Conservation (phyloP, 179 eudicot genomes). For the Beta corolliflora region DNA sequence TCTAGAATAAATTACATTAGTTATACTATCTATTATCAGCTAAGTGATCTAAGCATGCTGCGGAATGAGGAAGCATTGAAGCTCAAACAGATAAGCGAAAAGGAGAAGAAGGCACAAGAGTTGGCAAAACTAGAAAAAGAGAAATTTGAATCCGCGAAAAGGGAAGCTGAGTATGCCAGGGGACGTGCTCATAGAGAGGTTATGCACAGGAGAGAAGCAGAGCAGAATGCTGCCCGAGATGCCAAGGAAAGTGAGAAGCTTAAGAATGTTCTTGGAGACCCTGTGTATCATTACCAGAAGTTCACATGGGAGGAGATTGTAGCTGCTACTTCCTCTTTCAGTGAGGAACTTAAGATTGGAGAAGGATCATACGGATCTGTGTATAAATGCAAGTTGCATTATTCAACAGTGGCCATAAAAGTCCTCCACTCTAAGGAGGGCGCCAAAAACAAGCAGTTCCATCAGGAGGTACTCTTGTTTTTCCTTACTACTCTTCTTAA, state of each 20-base stretch:
- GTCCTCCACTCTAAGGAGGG: slow-evolving; percentile 71
- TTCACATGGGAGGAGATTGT: slow-evolving; percentile 83
- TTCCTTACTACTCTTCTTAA: not conserved
- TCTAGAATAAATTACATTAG: not conserved
- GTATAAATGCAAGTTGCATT: slow-evolving; percentile 80
- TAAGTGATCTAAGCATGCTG: slow-evolving; percentile 59
- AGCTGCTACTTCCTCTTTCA: slow-evolving; percentile 65
- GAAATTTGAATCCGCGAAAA: slow-evolving; percentile 60
- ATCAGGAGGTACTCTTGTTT: slow-evolving; percentile 64
- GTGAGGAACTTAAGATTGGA: slow-evolving; percentile 65
- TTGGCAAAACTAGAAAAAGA: slow-evolving; percentile 61
- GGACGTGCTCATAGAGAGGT: slow-evolving; percentile 64
- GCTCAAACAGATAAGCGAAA: slow-evolving; percentile 50
- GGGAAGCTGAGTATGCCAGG: slow-evolving; percentile 55
- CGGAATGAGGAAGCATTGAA: slow-evolving; percentile 60
- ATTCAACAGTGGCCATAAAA: slow-evolving; percentile 82
- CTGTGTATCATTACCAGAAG: slow-evolving; percentile 52
- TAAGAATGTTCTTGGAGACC: slow-evolving; percentile 49
- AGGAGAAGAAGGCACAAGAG: slow-evolving; percentile 67
- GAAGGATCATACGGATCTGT: slow-evolving; percentile 83
- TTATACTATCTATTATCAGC: slow-evolving; percentile 41
- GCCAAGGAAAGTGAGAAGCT: slow-evolving; percentile 71
- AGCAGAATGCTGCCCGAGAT: slow-evolving; percentile 53
- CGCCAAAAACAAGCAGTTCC: slow-evolving; percentile 58
- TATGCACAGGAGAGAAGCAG: slow-evolving; percentile 67